Evolutionary conservation across 768 basidiomycete genomes (phyloP), one percentile per base, ranked within the genome.

Genomic region (Daedalea quercina): DNA sequence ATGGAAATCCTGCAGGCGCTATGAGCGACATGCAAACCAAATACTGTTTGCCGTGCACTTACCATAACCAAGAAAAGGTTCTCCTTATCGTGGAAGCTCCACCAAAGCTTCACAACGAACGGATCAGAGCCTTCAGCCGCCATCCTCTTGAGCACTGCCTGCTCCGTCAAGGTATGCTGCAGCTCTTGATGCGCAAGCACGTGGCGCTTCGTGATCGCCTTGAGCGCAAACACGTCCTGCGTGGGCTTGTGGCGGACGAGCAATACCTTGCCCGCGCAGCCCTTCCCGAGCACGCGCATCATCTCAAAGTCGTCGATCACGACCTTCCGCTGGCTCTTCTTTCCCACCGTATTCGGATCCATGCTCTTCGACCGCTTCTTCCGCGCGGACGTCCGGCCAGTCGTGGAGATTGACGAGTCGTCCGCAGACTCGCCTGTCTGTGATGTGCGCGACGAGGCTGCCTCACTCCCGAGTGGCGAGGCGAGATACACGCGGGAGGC

Each of bases 31-130:
- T 3, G 4, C 37, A n/a, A 44, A 13, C 37, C 47, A n/a, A 34
- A 7, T 20, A 17, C 41, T 7, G 22, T 26, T 47, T 12, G 8
- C 19, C 3, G 1, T 25, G 13, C 15, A 13, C 71, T 60, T 55
- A 87, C 89, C 88, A 99, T 94, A 42, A 97, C 92, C 64, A 99
- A 80, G 72, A 94, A 98, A 57, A 98, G 71, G 65, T 96, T 95
- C 68, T 97, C 93, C 71, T 90, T 89, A 71, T 98, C 94, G 69
- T 97, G 94, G 73, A 98, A 99, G 69, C 89, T 89, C 87, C 90
- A 94, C 83, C 92, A 90, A 17, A 99, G 80, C 67, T 87, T 91
- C 55, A 97, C 92, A 49, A 98, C 90, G 67, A 98, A 99, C 11
- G 93, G 93, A 66, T 97, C 93, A 60, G 80, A 78, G 53, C 83